Percentiles rank a stretch among this genome's conserved stretches.
Conservation (phyloP, 108 stramenopile species). For the Skeletonema potamos region DNA sequence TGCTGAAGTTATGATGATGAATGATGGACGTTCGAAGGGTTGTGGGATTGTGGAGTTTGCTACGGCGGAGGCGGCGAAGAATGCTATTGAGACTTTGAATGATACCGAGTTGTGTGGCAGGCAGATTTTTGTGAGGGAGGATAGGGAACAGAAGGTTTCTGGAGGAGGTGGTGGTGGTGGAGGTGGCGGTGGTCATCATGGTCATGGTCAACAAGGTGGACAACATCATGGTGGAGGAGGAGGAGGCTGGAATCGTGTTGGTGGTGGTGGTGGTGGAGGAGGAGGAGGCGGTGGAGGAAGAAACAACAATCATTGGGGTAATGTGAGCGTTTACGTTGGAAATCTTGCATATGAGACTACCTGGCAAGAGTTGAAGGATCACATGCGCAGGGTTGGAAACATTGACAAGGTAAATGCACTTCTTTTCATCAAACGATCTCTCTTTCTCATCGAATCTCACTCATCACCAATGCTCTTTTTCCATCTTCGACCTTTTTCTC, state of each 20-base stretch:
- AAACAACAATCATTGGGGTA: constrained; percentile 20
- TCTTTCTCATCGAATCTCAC: not conserved
- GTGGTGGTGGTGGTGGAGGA: constrained; percentile 22
- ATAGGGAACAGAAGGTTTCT: constrained; percentile 45
- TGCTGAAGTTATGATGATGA: constrained; percentile 76
- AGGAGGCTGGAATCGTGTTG: constrained; percentile 58
- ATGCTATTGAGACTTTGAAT: constrained; percentile 70
- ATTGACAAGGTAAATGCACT: constrained; percentile 59
- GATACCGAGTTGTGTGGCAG: constrained; percentile 70
- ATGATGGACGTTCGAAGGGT: constrained; percentile 76
- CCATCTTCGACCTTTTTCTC: no score
- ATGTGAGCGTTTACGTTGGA: constrained; percentile 76
- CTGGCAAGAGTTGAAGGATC: constrained; percentile 96
- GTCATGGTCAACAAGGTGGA: constrained; percentile 45
- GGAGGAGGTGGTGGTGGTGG: constrained; percentile 47
- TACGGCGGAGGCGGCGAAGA: constrained; percentile 51
- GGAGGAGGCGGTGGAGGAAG: constrained; percentile 34
- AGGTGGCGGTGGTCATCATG: constrained; percentile 38
- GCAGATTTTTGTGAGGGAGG: constrained; percentile 65
- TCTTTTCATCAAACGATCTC: not conserved
- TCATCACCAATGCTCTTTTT: not conserved
- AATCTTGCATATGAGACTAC: constrained; percentile 80
- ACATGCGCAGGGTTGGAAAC: constrained; percentile 90
- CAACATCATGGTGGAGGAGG: not conserved
- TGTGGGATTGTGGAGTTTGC: constrained; percentile 86